These are phyloP conservation scores for Eutrema salsugineum DNA, from an alignment of 441 rosid genomes.

Conservation along the genomic window DNA sequence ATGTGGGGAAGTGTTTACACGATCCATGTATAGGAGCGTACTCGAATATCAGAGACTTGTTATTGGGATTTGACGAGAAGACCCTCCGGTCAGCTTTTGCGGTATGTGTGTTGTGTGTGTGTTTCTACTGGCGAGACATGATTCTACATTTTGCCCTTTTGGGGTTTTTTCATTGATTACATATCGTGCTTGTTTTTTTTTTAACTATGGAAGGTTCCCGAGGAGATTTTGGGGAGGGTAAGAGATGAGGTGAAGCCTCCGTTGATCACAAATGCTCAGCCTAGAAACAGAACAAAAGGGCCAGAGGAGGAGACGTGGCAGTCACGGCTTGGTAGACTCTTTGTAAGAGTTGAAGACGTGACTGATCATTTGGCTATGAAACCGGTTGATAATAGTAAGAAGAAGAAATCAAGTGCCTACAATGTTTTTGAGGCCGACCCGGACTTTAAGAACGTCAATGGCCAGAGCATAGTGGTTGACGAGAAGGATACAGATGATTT, in stretches of 20 bases:
- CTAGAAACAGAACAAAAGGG: conserved; percentile 27
- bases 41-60: conserved; percentile 55
- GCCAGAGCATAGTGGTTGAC: conserved; percentile 67
- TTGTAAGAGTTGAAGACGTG: conserved; percentile 27
- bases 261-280: conserved; percentile 44
- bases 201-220: conserved; percentile 42
- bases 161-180: not conserved
- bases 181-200: not conserved
- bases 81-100: conserved; percentile 64
- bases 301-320: conserved; percentile 25
- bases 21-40: conserved; percentile 67
- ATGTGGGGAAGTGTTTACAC: conserved; percentile 38
- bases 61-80: conserved; percentile 54
- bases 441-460: conserved; percentile 67
- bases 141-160: not conserved
- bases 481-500: conserved; percentile 34
- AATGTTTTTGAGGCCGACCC: conserved; percentile 59
- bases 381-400: conserved; percentile 5
- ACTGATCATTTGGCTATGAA: conserved; percentile 22
- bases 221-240: conserved; percentile 47
- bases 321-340: conserved; percentile 38
- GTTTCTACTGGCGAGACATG: not conserved
- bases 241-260: conserved; percentile 44
- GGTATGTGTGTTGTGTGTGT: conserved; percentile 30
- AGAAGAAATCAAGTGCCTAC: conserved; percentile 35